phyloP scores from a whole-genome alignment of 306 rosid genomes.

The Prunus campanulata region DNA sequence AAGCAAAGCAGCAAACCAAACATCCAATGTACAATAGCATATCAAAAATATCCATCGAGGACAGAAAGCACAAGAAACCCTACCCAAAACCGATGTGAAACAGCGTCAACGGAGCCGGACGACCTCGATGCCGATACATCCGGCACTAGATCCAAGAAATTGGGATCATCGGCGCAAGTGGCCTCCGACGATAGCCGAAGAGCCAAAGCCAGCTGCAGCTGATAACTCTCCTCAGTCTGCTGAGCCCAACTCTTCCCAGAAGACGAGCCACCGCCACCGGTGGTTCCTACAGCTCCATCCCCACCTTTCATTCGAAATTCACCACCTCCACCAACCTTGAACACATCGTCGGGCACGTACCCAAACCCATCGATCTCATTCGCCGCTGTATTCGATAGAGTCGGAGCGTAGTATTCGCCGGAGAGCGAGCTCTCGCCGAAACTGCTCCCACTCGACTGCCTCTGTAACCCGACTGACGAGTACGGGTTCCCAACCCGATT shows the following conservation, averaged over 20 bases:
- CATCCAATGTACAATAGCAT: not conserved
- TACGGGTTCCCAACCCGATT: constrained; percentile 74
- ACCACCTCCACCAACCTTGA: constrained; percentile 40
- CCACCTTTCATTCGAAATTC: constrained; percentile 46
- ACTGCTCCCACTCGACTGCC: constrained; percentile 98
- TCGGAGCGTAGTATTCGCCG: constrained; percentile 81
- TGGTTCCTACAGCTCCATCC: constrained; percentile 36
- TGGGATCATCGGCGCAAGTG: constrained; percentile 88
- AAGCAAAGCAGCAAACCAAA: not conserved
- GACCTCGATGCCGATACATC: constrained; percentile 50
- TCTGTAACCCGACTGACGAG: constrained; percentile 68
- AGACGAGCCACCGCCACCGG: constrained; percentile 40
- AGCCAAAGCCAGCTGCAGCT: constrained; percentile 87
- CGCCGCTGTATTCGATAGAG: constrained; percentile 54
- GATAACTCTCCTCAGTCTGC: constrained; percentile 99
- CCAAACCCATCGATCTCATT: constrained; percentile 71
- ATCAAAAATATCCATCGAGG: not conserved
- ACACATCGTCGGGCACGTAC: constrained; percentile 55
- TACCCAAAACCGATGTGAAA: constrained; percentile 97
- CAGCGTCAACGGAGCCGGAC: constrained; percentile 47
- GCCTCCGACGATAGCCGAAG: constrained; percentile 83
- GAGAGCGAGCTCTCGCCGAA: constrained; percentile 91
- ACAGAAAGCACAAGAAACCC: constrained; percentile 14
- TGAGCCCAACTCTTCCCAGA: constrained; percentile 96
- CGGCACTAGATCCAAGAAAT: constrained; percentile 74